Base-by-base conservation (phyloP, 148 eudicot genomes). In the Fagopyrum esculentum region DNA sequence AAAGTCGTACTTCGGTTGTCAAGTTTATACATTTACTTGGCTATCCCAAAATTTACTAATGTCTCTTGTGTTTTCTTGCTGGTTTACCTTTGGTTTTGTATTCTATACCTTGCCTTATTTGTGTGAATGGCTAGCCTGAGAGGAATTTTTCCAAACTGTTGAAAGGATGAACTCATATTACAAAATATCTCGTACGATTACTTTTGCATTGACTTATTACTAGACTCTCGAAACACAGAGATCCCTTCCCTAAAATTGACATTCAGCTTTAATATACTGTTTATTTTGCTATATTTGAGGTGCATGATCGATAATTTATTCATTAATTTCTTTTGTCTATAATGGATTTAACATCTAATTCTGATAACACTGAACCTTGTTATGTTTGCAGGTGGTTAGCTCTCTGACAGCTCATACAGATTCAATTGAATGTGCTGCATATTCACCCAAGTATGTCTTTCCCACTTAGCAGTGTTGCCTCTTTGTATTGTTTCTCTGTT, bases 341-440 rank as follows among this genome's bases (percentile, higher is more conserved):
- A 26, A 6, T 29, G 29, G 29, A 35, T 3, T 30, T 63, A 63
- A 15, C 15, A 3, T 30, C 5, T 13, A 8, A 30, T 11, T 63
- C 69, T 63, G 16, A n/a, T 63, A 12, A 16, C 69, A 63, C 45
- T 63, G 15, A 66, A 35, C 17, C 47, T 13, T 66, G 47, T 66
- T 66, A 5, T 17, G 72, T 72, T 35, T 75, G 56, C 95, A 93
- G 98, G 97, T 91, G 77, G 88, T 91, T 47, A 75, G 79, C 80
- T 88, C 98, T 72, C 80, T 93, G 61, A 81, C 64, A 66, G 87
- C 91, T 29, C 98, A 93, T 81, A 52, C 90, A 35, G 91, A 89
- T 80, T 91, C 98, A 9, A 72, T 93, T 72, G 98, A 93, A 85
- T 91, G 97, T 83, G 80, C 87, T 73, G 90, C 82, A 46, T 84